phyloP scores from a whole-genome alignment of 768 basidiomycete species.

The Pluteus cervinus region DNA sequence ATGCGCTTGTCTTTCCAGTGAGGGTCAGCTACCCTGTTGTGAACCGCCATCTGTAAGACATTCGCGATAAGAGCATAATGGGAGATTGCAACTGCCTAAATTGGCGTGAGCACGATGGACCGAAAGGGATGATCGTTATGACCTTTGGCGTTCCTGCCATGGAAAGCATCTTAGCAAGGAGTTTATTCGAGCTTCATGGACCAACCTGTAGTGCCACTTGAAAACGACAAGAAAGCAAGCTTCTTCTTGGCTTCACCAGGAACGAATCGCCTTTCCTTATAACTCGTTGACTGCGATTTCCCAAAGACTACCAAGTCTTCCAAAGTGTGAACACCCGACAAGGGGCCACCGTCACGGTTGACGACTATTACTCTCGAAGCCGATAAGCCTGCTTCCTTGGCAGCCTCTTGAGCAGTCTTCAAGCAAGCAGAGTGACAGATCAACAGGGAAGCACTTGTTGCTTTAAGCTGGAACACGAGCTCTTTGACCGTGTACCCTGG shows the following conservation, averaged over 20 bases:
- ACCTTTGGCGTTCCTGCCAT: constrained; percentile 32
- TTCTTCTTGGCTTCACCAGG: constrained; percentile 56
- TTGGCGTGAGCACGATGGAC: neutral
- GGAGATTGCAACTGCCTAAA: constrained; percentile 59
- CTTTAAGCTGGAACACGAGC: constrained; percentile 48
- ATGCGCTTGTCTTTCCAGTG: constrained; percentile 33
- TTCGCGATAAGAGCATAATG: constrained; percentile 64
- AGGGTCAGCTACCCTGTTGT: constrained; percentile 38
- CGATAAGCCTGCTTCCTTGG: constrained; percentile 32
- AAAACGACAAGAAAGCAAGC: constrained; percentile 65
- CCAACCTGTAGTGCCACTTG: constrained; percentile 69
- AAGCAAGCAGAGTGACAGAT: constrained; percentile 42
- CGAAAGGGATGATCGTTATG: neutral
- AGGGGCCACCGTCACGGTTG: too few species aligned
- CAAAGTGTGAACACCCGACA: constrained; percentile 22
- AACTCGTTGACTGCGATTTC: constrained; percentile 25
- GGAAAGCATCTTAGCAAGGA: too few species aligned
- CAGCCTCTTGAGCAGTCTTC: constrained; percentile 38
- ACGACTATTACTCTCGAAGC: too few species aligned
- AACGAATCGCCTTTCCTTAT: constrained; percentile 37
- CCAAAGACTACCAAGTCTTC: constrained; percentile 43
- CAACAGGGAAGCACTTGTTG: constrained; percentile 40
- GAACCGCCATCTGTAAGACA: constrained; percentile 51
- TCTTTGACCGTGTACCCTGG: constrained; percentile 55
- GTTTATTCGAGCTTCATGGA: constrained; percentile 11